Evolutionary conservation across 306 rosid genomes (phyloP).

Genomic region (Rubus idaeus): DNA sequence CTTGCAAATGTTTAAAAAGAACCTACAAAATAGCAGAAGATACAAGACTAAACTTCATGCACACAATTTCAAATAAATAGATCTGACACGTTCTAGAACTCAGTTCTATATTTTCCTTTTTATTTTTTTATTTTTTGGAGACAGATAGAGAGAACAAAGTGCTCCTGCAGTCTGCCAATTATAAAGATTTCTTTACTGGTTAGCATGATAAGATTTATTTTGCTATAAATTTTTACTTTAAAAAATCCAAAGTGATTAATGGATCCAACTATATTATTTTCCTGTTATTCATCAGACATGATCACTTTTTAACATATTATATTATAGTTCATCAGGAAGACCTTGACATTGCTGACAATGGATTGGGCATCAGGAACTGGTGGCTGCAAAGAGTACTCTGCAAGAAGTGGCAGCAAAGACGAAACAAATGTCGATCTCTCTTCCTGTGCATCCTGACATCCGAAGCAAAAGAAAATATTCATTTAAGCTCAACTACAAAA

Average conservation of each 20-base stretch:
- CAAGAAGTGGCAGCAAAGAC: constrained; percentile 89
- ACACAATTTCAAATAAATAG: neutral
- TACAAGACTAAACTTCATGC: neutral
- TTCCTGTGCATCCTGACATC: constrained; percentile 80
- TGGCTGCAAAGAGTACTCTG: constrained; percentile 91
- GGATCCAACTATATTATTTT: neutral
- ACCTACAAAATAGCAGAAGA: constrained; percentile 66
- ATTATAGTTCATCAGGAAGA: constrained; percentile 20
- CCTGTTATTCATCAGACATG: neutral
- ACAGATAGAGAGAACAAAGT: neutral
- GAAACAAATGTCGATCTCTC: constrained; percentile 90
- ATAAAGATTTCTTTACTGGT: neutral
- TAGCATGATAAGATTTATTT: neutral
- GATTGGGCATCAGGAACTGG: constrained; percentile 84
- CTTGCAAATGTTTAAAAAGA: constrained; percentile 91
- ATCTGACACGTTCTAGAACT: neutral
- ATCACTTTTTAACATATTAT: neutral
- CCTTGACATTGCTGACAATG: constrained; percentile 94
- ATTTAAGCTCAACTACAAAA: constrained; percentile 16
- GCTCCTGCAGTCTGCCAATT: neutral
- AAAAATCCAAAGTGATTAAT: neutral
- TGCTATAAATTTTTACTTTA: neutral
- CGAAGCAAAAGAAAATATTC: constrained; percentile 22
- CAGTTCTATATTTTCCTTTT: neutral
- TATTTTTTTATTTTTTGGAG: neutral